phyloP scores from a whole-genome alignment of 1,139 yeast species.

The Diutina pseudorugosa region DNA sequence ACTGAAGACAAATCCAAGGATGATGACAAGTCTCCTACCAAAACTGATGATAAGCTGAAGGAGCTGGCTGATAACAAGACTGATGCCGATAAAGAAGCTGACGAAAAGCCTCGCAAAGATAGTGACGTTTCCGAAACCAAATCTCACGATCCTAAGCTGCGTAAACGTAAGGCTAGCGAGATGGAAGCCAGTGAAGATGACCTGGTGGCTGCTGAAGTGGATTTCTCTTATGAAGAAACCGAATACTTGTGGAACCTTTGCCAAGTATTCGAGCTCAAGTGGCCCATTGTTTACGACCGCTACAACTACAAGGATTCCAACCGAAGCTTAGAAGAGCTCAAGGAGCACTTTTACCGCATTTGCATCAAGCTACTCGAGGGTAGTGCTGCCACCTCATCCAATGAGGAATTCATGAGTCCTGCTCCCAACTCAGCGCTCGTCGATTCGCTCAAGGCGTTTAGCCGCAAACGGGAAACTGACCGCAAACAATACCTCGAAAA shows the following conservation, averaged over 20 bases:
- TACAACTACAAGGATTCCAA: slow-evolving; percentile 29
- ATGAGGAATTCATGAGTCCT: not conserved
- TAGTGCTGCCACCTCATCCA: not conserved
- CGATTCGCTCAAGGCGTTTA: slow-evolving; percentile 41
- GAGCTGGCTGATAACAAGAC: not conserved
- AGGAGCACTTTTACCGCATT: slow-evolving; percentile 60
- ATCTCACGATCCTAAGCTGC: not conserved
- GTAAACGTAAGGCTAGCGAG: not conserved
- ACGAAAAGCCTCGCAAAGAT: not conserved
- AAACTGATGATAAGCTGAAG: not conserved
- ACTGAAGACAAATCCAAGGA: not conserved
- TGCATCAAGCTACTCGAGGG: slow-evolving; percentile 20
- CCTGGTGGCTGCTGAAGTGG: not conserved
- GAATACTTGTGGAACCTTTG: slow-evolving; percentile 63
- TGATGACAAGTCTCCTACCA: not conserved
- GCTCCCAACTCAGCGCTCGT: slow-evolving; percentile 27
- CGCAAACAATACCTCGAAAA: slow-evolving; percentile 74
- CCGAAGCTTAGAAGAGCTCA: slow-evolving; percentile 62
- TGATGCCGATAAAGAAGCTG: not conserved
- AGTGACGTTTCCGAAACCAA: not conserved
- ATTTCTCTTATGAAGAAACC: slow-evolving; percentile 53
- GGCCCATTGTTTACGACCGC: slow-evolving; percentile 78
- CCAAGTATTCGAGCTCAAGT: slow-evolving; percentile 63
- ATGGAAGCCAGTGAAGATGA: not conserved
- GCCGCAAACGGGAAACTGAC: slow-evolving; percentile 56